Conservation (phyloP, 179 eudicot species). For the Monotropa hypopitys region DNA sequence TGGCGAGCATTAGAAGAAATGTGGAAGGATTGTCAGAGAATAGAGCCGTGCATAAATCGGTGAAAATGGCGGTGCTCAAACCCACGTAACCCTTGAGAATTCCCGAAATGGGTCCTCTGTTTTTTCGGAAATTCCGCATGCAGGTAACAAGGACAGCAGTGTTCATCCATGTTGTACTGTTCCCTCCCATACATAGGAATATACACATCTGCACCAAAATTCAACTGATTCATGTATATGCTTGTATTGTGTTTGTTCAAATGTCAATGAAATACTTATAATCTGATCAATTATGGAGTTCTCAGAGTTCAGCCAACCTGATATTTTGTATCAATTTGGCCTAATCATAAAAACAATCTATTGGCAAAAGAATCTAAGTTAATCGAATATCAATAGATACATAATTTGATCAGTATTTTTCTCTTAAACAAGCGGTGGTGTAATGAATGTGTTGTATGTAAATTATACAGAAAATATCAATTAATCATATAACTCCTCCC, state of each 20-base stretch:
- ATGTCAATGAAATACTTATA: neutral
- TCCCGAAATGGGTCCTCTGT: slow-evolving; percentile 86
- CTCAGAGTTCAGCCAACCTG: too few relatives aligned
- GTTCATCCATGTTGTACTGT: slow-evolving; percentile 99
- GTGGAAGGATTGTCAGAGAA: slow-evolving; percentile 48
- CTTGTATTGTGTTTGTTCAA: neutral
- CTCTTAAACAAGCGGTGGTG: too few relatives aligned
- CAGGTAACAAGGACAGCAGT: slow-evolving; percentile 92
- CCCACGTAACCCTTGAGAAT: slow-evolving; percentile 92
- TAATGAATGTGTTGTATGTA: too few relatives aligned
- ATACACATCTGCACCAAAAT: slow-evolving; percentile 67
- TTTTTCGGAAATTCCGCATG: slow-evolving; percentile 68
- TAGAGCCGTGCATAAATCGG: slow-evolving; percentile 70
- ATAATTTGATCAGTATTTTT: too few relatives aligned
- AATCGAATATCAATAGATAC: too few relatives aligned
- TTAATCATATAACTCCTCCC: too few relatives aligned
- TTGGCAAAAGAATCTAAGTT: too few relatives aligned
- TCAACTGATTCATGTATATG: neutral
- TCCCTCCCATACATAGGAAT: slow-evolving; percentile 93
- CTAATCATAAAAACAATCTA: too few relatives aligned
- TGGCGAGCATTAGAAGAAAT: slow-evolving; percentile 59
- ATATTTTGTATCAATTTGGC: too few relatives aligned
- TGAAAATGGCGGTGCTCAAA: slow-evolving; percentile 89
- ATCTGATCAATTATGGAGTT: too few relatives aligned
- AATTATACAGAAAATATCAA: too few relatives aligned